phyloP scores from a whole-genome alignment of 345 rosid genomes.

The Excoecaria agallocha region DNA sequence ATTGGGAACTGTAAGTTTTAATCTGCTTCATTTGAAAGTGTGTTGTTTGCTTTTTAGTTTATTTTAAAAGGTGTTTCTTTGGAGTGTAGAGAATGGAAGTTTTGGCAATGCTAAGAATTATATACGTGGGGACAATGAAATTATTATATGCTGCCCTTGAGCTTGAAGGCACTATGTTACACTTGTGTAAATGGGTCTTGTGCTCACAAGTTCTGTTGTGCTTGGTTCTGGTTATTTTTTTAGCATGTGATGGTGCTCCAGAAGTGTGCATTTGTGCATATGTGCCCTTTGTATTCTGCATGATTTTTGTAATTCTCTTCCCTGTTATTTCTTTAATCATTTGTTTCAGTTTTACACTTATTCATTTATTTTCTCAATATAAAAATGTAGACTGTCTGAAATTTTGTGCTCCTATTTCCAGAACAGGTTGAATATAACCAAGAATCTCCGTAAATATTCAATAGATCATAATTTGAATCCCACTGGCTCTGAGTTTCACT shows the following conservation, averaged over 20 bases:
- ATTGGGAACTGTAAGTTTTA: conserved; percentile 96
- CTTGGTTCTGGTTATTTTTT: neutral
- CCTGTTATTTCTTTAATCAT: neutral
- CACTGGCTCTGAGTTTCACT: conserved; percentile 83
- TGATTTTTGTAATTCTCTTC: conserved; percentile 3
- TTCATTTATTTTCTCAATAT: neutral
- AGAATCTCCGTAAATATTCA: conserved; percentile 86
- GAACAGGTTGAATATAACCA: conserved; percentile 98
- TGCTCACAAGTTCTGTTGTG: neutral
- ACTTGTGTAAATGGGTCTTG: neutral
- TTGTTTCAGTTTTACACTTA: neutral
- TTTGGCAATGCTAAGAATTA: neutral
- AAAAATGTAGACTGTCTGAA: conserved; percentile 22
- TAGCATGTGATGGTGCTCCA: neutral
- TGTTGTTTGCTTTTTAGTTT: neutral
- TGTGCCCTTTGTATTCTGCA: neutral
- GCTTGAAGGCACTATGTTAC: neutral
- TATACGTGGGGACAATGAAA: neutral
- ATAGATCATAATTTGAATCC: conserved; percentile 74
- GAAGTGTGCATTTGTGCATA: neutral
- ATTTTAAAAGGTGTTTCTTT: neutral
- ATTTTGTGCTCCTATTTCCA: conserved; percentile 46
- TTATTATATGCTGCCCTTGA: neutral
- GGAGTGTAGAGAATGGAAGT: neutral
- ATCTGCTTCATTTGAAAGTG: neutral